Conservation (phyloP, 345 rosid species). For the Lepidium africanum region DNA sequence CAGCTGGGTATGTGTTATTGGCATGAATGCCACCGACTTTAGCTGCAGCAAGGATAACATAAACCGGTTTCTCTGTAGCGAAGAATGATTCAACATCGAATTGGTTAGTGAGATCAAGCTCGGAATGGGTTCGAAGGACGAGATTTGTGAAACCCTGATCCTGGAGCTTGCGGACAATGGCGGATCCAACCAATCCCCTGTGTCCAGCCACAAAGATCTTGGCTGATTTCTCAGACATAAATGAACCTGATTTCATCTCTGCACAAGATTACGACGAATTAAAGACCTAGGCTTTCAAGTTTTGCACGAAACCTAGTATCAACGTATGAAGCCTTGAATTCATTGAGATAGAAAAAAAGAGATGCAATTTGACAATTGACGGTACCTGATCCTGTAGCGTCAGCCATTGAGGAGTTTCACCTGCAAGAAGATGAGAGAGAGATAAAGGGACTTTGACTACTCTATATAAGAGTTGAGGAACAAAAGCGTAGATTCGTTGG, state of each 20-base stretch:
- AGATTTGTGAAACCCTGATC: constrained; percentile 60
- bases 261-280: background rate
- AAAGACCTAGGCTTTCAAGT: background rate
- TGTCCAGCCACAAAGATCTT: constrained; percentile 96
- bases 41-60: constrained; percentile 80
- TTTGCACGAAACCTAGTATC: background rate
- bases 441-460: constrained; percentile 2
- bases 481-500: constrained; percentile 5
- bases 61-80: constrained; percentile 52
- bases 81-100: constrained; percentile 73
- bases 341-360: background rate
- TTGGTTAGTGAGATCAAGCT: constrained; percentile 86
- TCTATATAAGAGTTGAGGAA: background rate
- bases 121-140: constrained; percentile 59
- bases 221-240: constrained; percentile 56
- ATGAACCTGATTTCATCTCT: constrained; percentile 29
- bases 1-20: constrained; percentile 92
- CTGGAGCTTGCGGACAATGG: constrained; percentile 69
- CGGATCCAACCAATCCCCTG: constrained; percentile 86
- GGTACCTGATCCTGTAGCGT: constrained; percentile 14
- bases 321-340: background rate
- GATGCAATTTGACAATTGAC: background rate
- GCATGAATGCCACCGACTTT: constrained; percentile 98
- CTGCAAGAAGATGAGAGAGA: background rate
- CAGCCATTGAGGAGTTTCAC: constrained; percentile 9